Percentiles rank a stretch among this genome's conserved stretches.
phyloP scores from a whole-genome alignment of 176 grass and related monocot species.

The Phragmites australis region DNA sequence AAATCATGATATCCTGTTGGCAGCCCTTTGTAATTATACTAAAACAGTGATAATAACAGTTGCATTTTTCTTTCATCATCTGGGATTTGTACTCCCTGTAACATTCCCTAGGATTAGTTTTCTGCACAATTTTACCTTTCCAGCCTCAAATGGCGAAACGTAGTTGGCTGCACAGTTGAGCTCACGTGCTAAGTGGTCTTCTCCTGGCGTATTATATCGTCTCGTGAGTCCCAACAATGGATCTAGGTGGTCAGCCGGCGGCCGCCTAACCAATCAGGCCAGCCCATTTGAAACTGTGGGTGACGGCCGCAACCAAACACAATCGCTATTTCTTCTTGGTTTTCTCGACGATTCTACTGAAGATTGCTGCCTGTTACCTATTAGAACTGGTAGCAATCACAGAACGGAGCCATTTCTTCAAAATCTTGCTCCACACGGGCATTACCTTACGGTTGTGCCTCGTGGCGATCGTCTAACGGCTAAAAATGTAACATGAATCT shows the following conservation, averaged over 20 bases:
- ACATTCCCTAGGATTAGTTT: neutral
- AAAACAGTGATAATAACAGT: neutral
- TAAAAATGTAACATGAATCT: too few species aligned
- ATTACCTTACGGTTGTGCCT: too few species aligned
- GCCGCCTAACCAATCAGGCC: neutral
- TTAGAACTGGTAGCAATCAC: too few species aligned
- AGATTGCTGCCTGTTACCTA: neutral
- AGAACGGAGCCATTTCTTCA: too few species aligned
- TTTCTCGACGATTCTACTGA: neutral
- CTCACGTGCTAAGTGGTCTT: neutral
- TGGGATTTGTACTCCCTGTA: neutral
- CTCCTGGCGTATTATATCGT: neutral
- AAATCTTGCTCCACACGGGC: too few species aligned
- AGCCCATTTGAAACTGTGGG: neutral
- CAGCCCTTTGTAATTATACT: constrained; percentile 33
- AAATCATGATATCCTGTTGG: constrained; percentile 7
- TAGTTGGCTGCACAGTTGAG: neutral
- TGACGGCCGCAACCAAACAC: neutral
- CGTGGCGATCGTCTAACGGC: too few species aligned
- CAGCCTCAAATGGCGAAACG: neutral
- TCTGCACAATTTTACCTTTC: neutral
- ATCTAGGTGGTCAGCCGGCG: too few species aligned
- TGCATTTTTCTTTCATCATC: neutral
- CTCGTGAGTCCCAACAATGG: neutral
- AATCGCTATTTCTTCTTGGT: neutral